These are phyloP conservation scores for Neonectria punicea DNA, from an alignment of 2,329 filamentous ascomycete species.

Conservation along the genomic window DNA sequence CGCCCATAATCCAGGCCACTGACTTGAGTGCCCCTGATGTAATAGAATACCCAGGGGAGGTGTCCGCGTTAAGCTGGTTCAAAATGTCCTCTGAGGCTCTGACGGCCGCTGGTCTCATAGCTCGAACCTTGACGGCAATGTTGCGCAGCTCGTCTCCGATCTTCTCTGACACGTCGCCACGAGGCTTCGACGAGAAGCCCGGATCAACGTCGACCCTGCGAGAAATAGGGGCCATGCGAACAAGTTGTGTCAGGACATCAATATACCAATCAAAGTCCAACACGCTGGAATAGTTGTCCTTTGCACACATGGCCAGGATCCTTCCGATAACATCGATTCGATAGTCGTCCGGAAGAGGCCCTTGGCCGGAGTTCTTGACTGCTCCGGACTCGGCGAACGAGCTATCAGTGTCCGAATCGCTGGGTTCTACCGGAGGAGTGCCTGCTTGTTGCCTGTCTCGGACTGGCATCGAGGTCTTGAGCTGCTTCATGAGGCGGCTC, in stretches of 20 bases:
- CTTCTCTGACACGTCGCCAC: conserved; percentile 67
- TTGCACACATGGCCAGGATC: conserved; percentile 89
- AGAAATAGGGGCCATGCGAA: conserved; percentile 73
- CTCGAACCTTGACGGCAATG: conserved; percentile 90
- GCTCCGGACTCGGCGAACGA: conserved; percentile 53
- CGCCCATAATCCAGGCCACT: conserved; percentile 86
- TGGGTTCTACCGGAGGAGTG: conserved; percentile 58
- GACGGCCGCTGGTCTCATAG: conserved; percentile 81
- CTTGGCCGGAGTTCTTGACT: conserved; percentile 48
- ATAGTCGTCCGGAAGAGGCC: conserved; percentile 85
- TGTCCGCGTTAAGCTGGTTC: conserved; percentile 63
- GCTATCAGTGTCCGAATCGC: conserved; percentile 63
- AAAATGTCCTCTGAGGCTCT: conserved; percentile 84
- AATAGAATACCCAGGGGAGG: conserved; percentile 65
- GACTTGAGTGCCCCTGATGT: conserved; percentile 77
- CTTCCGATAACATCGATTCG: conserved; percentile 82
- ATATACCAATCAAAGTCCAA: conserved; percentile 98
- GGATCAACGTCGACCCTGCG: conserved; percentile 52
- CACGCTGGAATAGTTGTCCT: conserved; percentile 86
- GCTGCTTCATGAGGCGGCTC: conserved; percentile 85
- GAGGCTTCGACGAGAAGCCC: conserved; percentile 43
- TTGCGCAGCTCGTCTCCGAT: conserved; percentile 91
- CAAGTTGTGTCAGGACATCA: conserved; percentile 85
- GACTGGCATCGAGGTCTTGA: conserved; percentile 71
- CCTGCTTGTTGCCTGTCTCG: conserved; percentile 56